A percentile compares a stretch with the other conserved stretches of the same genome.
Conservation (phyloP, 805 yeast genomes). For the Metschnikowia cubensis region DNA sequence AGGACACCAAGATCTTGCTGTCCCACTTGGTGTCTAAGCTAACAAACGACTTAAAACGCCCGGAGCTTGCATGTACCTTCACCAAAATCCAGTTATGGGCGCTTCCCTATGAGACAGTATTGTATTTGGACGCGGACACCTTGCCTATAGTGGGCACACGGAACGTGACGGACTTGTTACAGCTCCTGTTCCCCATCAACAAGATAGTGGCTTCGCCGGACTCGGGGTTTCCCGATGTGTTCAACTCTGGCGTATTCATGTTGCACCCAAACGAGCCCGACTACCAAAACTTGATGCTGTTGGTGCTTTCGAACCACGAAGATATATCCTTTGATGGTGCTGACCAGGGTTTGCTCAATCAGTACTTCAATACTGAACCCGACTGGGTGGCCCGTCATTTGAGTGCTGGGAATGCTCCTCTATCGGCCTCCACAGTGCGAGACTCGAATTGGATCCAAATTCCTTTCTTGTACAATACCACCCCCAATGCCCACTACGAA, state of each 20-base stretch:
- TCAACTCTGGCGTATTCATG: slow-evolving; percentile 20
- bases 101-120: slow-evolving; percentile 17
- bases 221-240: slow-evolving; percentile 20
- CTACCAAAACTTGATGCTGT: slow-evolving; percentile 26
- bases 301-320: slow-evolving; percentile 17
- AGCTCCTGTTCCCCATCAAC: slow-evolving; percentile 13
- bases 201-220: slow-evolving; percentile 20
- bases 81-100: slow-evolving; percentile 19
- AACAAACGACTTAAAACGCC: slow-evolving; percentile 27
- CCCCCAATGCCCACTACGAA: slow-evolving; percentile 60
- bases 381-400: slow-evolving; percentile 32
- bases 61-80: slow-evolving; percentile 18
- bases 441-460: slow-evolving; percentile 57
- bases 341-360: slow-evolving; percentile 86
- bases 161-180: slow-evolving; percentile 26
- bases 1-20: slow-evolving; percentile 25
- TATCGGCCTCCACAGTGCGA: not conserved
- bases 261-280: slow-evolving; percentile 15
- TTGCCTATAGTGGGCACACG: slow-evolving; percentile 17
- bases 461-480: slow-evolving; percentile 83
- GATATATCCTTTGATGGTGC: slow-evolving; percentile 71
- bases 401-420: slow-evolving; percentile 5
- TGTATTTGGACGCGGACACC: slow-evolving; percentile 20
- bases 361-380: slow-evolving; percentile 51
- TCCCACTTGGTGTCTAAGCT: slow-evolving; percentile 27